Percentiles rank a stretch among this genome's conserved stretches.
Conservation (phyloP, 371 early-diverging fungal genomes). For the Cladochytrium tenue region DNA sequence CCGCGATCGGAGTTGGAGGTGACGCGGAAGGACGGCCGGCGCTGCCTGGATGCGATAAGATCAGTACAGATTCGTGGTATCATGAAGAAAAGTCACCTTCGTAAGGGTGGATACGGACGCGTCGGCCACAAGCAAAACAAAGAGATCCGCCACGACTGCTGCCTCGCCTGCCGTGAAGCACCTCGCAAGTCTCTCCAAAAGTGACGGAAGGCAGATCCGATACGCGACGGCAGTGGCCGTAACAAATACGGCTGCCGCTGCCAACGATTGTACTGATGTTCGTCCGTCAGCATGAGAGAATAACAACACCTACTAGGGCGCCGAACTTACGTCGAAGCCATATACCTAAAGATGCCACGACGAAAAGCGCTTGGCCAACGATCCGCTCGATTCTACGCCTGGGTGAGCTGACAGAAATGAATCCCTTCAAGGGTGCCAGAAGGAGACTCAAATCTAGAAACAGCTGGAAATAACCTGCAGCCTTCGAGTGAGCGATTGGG, state of each 20-base stretch:
- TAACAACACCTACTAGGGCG: not conserved
- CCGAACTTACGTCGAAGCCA: too few species aligned
- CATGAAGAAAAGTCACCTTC: constrained; percentile 22
- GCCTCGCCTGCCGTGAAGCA: constrained; percentile 71
- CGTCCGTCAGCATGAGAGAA: not conserved
- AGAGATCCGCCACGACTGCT: constrained; percentile 62
- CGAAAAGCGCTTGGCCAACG: not conserved
- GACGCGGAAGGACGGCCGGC: not conserved
- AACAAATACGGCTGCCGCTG: not conserved
- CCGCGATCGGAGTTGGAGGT: not conserved
- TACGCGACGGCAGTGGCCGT: not conserved
- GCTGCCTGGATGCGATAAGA: not conserved
- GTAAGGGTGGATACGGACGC: constrained; percentile 23
- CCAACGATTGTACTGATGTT: not conserved
- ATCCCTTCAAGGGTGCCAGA: not conserved
- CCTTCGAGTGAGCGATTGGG: too few species aligned
- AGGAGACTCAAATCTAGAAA: not conserved
- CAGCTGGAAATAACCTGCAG: not conserved
- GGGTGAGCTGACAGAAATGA: not conserved
- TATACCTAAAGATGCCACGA: not conserved
- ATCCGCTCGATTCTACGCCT: not conserved
- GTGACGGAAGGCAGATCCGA: not conserved
- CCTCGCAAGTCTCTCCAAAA: not conserved
- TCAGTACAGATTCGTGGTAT: not conserved
- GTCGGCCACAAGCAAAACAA: constrained; percentile 47